Base-by-base conservation (phyloP, 2,329 filamentous ascomycete species). In the Ploettnerulaceae sp. region DNA sequence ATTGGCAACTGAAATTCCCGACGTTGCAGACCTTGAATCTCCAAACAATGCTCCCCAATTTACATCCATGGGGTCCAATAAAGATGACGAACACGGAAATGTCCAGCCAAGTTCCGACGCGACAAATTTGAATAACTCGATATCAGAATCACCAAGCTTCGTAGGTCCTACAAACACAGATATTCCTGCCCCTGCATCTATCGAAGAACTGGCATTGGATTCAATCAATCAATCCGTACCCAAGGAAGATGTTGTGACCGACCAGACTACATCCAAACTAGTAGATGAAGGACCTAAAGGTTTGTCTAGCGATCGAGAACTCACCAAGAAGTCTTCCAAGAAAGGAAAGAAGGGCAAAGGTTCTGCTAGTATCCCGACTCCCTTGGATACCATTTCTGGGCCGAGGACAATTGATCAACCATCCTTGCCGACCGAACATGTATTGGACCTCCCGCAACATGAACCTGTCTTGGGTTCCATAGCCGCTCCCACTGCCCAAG, bases 321-420 rank as follows among this genome's bases (percentile, higher is more conserved):
- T 43, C 28, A 39, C 31, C 14, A 52, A 35, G 44, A 37, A 37
- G 22, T 47, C 31, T 28, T 38, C 28, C 15, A 53, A 36, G 44
- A 41, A 41, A 22, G 38, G 21, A 18, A 52, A 48, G 34, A 50
- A 54, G 24, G 31, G 17, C 18, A 57, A 47, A 31, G 28, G 18
- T 31, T 32, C 39, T 4, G 15, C 6, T 3, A 39, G 43, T 15
- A 34, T 31, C 20, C 37, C 34, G 5, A 45, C 33, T 7, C 45
- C 39, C 7, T 15, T 51, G 9, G 44, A 45, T 4, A 41, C 48
- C 18, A 22, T 31, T n/a, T 34, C 38, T 15, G 38, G 47, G 25
- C 18, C 36, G 3, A 28, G 33, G 21, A 21, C 7, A 22, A 20
- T 26, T 44, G 46, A 44, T 12, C 32, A 43, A 17, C 18, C 20